Percentiles rank a stretch among this genome's conserved stretches.
phyloP scores from a whole-genome alignment of 1,284 basidiomycete species.

The Neolentinus lepideus region DNA sequence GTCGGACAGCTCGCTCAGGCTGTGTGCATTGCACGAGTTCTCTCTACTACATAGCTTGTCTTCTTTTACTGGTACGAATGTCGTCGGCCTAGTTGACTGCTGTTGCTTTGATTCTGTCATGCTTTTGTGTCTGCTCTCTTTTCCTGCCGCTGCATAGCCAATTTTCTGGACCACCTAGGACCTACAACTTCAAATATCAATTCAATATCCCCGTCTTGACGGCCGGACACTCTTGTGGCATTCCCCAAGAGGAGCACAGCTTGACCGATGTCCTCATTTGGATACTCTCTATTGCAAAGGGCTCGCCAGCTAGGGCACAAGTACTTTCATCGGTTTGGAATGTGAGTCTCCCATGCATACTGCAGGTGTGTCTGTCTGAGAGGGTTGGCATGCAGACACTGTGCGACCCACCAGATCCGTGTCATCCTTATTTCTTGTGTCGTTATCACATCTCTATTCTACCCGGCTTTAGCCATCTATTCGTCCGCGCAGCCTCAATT shows the following conservation, averaged over 20 bases:
- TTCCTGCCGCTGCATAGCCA: neutral
- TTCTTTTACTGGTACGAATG: neutral
- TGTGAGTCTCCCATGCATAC: constrained; percentile 32
- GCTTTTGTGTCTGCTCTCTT: neutral
- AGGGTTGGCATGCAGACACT: constrained; percentile 45
- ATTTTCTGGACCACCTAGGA: neutral
- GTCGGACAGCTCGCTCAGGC: neutral
- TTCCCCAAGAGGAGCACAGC: too few species aligned
- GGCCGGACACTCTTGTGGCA: neutral
- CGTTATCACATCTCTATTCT: constrained; percentile 94
- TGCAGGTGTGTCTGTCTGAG: constrained; percentile 1
- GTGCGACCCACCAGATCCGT: constrained; percentile 86
- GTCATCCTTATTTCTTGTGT: constrained; percentile 90
- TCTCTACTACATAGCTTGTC: neutral
- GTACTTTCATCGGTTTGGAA: constrained; percentile 65
- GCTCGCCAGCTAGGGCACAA: constrained; percentile 36
- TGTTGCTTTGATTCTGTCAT: neutral
- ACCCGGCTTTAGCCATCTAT: constrained; percentile 84
- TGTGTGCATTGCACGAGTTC: neutral
- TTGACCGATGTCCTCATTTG: neutral
- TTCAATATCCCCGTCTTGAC: neutral
- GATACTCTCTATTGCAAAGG: constrained; percentile 19
- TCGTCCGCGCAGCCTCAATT: constrained; percentile 62
- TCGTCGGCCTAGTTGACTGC: neutral
- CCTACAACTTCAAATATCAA: neutral